These are phyloP conservation scores for Viola odorata DNA, from an alignment of 345 rosid genomes.

Conservation along the genomic window DNA sequence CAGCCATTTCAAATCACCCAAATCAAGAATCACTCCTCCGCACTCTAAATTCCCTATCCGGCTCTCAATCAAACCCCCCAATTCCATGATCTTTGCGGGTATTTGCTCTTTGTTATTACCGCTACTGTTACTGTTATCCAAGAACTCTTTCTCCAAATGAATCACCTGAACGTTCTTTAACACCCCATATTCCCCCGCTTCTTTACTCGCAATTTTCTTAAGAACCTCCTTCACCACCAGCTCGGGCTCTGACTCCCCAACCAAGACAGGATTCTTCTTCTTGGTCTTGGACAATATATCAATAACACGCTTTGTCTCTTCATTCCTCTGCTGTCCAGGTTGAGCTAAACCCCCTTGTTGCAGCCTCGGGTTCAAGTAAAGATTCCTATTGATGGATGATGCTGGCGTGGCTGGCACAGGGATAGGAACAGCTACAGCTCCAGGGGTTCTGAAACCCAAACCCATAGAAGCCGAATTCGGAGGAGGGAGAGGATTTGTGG, in stretches of 20 bases:
- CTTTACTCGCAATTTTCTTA: constrained; percentile 56
- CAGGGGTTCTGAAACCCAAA: constrained; percentile 55
- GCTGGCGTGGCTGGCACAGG: constrained; percentile 4
- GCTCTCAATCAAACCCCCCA: constrained; percentile 47
- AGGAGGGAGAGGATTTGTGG: constrained; percentile 12
- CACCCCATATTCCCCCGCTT: constrained; percentile 46
- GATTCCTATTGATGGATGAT: constrained; percentile 38
- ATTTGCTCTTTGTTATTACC: constrained; percentile 21
- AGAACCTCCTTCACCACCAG: constrained; percentile 61
- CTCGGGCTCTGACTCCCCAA: constrained; percentile 77
- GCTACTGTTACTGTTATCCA: constrained; percentile 22
- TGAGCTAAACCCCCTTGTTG: constrained; percentile 40
- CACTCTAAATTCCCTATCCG: constrained; percentile 37
- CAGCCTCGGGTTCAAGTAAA: constrained; percentile 74
- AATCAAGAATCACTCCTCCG: constrained; percentile 64
- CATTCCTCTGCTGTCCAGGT: constrained; percentile 43
- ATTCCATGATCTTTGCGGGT: constrained; percentile 44
- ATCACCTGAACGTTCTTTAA: constrained; percentile 53
- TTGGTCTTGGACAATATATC: constrained; percentile 57
- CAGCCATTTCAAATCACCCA: constrained; percentile 95
- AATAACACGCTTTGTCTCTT: constrained; percentile 56
- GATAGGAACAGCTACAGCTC: constrained; percentile 12
- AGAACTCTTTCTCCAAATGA: constrained; percentile 53
- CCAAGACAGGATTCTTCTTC: constrained; percentile 85
- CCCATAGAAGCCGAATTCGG: constrained; percentile 41